A percentile compares a stretch with the other conserved stretches of the same genome.
phyloP scores from a whole-genome alignment of 2,329 filamentous ascomycete species.

The Talaromyces sp. region DNA sequence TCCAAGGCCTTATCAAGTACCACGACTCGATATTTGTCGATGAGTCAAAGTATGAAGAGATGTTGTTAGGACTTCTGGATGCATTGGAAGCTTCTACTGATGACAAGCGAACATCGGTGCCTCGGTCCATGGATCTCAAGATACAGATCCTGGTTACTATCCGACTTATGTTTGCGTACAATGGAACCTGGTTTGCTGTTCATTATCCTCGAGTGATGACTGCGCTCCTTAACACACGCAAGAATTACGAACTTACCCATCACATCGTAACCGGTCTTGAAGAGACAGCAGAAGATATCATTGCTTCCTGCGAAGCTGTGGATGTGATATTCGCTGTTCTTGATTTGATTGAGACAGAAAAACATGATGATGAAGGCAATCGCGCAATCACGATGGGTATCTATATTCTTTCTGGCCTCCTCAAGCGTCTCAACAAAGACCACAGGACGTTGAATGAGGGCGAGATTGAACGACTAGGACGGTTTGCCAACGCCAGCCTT shows the following conservation, averaged over 20 bases:
- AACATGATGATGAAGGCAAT: constrained; percentile 32
- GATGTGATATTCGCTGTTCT: constrained; percentile 37
- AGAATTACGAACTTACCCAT: constrained; percentile 39
- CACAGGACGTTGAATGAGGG: constrained; percentile 22
- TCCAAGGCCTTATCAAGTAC: constrained; percentile 42
- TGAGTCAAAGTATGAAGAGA: constrained; percentile 37
- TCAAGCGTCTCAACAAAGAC: constrained; percentile 28
- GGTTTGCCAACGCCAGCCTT: constrained; percentile 34
- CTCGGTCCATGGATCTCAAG: constrained; percentile 37
- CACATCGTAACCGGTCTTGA: constrained; percentile 44
- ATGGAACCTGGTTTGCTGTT: constrained; percentile 34
- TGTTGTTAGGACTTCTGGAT: constrained; percentile 39
- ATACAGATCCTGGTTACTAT: constrained; percentile 45
- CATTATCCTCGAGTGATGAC: constrained; percentile 38
- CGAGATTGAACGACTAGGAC: constrained; percentile 33
- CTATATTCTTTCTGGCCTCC: constrained; percentile 31
- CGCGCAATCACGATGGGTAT: constrained; percentile 39
- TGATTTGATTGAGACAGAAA: constrained; percentile 32
- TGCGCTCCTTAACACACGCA: constrained; percentile 39
- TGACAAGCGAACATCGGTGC: constrained; percentile 30
- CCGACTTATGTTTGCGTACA: constrained; percentile 40
- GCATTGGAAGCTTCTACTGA: constrained; percentile 36
- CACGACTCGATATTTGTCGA: constrained; percentile 38
- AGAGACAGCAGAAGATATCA: constrained; percentile 39
- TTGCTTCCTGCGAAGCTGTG: constrained; percentile 30